Evolutionary conservation across 768 basidiomycete genomes (phyloP), one percentile per base, ranked within the genome.

Genomic region (Agrocybe chaxingu): DNA sequence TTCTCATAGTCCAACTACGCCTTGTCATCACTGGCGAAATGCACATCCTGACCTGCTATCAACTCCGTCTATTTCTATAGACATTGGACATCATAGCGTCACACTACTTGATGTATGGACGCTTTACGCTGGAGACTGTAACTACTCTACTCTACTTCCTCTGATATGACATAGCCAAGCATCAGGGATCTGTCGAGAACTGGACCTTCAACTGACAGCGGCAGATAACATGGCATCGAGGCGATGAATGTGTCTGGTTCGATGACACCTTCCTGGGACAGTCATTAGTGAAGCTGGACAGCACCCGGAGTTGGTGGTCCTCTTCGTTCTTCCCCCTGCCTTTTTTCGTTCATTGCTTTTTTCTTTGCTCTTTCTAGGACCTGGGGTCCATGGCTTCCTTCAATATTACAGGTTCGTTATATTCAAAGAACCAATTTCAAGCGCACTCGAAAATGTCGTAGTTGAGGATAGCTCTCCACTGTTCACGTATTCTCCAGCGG

Each of bases 401-500:
- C 61, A 70, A 72, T 52, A 56, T 78, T 40, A 70, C 71, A 53
- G 70, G 77, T 77, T 32, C 48, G 53, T 35, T 1, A 6, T 10
- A 13, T 13, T 12, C 30, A 8, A 50, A 39, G 8, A 10, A n/a
- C 33, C 7, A 41, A 34, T 36, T n/a, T 30, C n/a, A 35, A 31
- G 11, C 12, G 30, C 19, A 31, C 31, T 31, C 37, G 9, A 32
- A 19, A 0, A 10, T 37, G 38, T 12, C 42, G n/a, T 51, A 84
- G 82, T 78, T 59, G 80, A 82, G 58, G 80, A 82, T 57, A 67
- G 71, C 61, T 80, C 80, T 54, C 78, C 80, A 62, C 67, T 81
- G 50, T 72, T 82, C 60, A 57, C 68, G 50, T 83, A 81, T 57
- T 60, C 65, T 30, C 80, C 80, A 51, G 61, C 63, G 57, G 74